A percentile compares a stretch with the other conserved stretches of the same genome.
phyloP scores from a whole-genome alignment of 2,329 filamentous ascomycete genomes.

The Sporothrix sp. region DNA sequence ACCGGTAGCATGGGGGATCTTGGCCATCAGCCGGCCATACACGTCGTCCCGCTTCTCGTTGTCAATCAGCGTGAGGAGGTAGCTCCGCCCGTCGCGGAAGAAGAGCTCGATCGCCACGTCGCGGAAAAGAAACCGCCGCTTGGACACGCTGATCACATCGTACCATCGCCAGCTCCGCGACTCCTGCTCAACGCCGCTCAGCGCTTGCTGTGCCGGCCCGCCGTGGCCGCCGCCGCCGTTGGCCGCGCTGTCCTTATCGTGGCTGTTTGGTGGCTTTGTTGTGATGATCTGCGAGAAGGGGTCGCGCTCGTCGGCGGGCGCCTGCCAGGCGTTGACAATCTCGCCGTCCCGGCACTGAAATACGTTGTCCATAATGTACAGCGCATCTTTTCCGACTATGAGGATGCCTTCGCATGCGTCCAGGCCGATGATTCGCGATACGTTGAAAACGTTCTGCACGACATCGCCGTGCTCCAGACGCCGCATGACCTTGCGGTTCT shows the following conservation, averaged over 20 bases:
- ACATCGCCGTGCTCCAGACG: slow-evolving; percentile 83
- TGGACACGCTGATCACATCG: slow-evolving; percentile 90
- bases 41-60: slow-evolving; percentile 67
- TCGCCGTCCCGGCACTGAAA: slow-evolving; percentile 93
- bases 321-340: slow-evolving; percentile 94
- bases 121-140: slow-evolving; percentile 86
- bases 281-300: slow-evolving; percentile 92
- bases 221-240: slow-evolving; percentile 12
- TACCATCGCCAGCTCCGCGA: slow-evolving; percentile 88
- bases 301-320: slow-evolving; percentile 82
- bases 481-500: slow-evolving; percentile 95
- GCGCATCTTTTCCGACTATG: slow-evolving; percentile 80
- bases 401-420: slow-evolving; percentile 90
- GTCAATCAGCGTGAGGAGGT: slow-evolving; percentile 77
- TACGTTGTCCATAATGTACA: slow-evolving; percentile 94
- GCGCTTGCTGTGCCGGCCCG: slow-evolving; percentile 23
- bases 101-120: slow-evolving; percentile 97
- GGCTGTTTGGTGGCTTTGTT: slow-evolving; percentile 33
- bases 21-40: slow-evolving; percentile 62
- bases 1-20: slow-evolving; percentile 70
- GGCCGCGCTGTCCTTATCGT: slow-evolving; percentile 42
- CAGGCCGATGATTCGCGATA: slow-evolving; percentile 85
- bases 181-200: slow-evolving; percentile 60
- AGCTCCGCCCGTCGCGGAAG: slow-evolving; percentile 93
- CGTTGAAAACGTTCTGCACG: slow-evolving; percentile 89